Base-by-base conservation (phyloP, 2,329 filamentous ascomycete species). In the Acrocalymma vagum region DNA sequence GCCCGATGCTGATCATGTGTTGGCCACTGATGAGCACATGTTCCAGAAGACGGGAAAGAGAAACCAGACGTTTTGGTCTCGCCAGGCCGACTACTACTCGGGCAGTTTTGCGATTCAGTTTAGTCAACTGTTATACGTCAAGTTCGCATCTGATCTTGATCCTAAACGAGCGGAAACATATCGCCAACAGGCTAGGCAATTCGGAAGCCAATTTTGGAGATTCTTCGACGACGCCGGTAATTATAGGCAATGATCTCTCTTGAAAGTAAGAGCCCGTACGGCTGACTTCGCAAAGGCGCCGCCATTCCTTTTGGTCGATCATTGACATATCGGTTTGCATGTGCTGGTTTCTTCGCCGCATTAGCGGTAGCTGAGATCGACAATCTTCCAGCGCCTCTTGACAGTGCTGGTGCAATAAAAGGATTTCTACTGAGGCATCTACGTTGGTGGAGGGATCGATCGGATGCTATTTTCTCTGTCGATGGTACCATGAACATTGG, bases 51-150 rank as follows among this genome's bases (percentile, higher is more conserved):
- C n/a, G n/a, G n/a, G n/a, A n/a, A n/a, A n/a, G n/a, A n/a, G n/a
- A n/a, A n/a, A n/a, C n/a, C n/a, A n/a, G n/a, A n/a, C n/a, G n/a
- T n/a, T n/a, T n/a, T n/a, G n/a, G n/a, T n/a, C n/a, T n/a, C n/a
- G n/a, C 18, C 75, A 78, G 30, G 73, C 68, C 0, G 76, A 78
- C 36, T 78, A 78, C 49, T 78, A 78, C 37, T 78, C 75, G 1
- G 75, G 75, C 0, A 78, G 76, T 26, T 78, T 78, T 34, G 76
- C 76, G 0, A 75, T 78, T 6, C 76, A 78, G 41, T 78, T 77
- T 25, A 68, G 64, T 3, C 74, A 78, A 39, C 51, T 78, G 4
- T 48, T 77, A 0, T 78, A 73, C 38, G 58, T 68, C 0, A 69
- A 66, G 3, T 72, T 73, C 33, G 72, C 71, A 0, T 38, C 42